A percentile compares a stretch with the other conserved stretches of the same genome.
Evolutionary conservation across 1,284 basidiomycete species (phyloP).

Genomic region (Ustilago vetiveriae): DNA sequence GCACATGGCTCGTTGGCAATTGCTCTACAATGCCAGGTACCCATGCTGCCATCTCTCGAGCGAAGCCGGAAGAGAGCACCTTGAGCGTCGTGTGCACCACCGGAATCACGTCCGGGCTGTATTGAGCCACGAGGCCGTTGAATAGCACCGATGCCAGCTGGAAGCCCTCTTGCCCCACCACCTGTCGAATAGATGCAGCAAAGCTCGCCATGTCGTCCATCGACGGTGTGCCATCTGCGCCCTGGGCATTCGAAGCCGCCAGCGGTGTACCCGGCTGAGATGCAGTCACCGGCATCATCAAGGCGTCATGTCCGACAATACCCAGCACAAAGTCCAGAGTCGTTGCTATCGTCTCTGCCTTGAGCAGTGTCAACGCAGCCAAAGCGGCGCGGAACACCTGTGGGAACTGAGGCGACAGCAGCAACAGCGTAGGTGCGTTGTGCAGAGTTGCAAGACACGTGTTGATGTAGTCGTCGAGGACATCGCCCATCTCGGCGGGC

Average conservation of each 20-base stretch:
- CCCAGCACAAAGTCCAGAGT: constrained; percentile 81
- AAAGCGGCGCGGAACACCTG: constrained; percentile 57
- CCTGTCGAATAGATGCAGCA: constrained; percentile 75
- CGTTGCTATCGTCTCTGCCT: constrained; percentile 79
- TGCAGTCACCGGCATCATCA: constrained; percentile 43
- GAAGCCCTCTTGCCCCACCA: constrained; percentile 79
- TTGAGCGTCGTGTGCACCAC: constrained; percentile 81
- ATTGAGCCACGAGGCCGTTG: constrained; percentile 76
- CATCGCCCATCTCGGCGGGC: constrained; percentile 67
- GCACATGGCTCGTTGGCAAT: constrained; percentile 75
- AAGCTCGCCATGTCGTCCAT: constrained; percentile 75
- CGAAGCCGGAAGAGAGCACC: constrained; percentile 75
- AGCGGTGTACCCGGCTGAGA: constrained; percentile 37
- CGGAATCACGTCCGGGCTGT: constrained; percentile 84
- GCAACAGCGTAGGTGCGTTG: constrained; percentile 77
- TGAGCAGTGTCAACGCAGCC: constrained; percentile 48
- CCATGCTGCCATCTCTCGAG: constrained; percentile 77
- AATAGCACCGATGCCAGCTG: constrained; percentile 79
- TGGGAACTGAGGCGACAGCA: constrained; percentile 70
- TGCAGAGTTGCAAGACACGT: constrained; percentile 79
- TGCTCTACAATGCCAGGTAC: constrained; percentile 77
- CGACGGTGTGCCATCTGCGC: constrained; percentile 62
- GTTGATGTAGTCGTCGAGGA: constrained; percentile 93
- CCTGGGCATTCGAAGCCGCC: constrained; percentile 13
- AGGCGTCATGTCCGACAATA: constrained; percentile 74